Conservation (phyloP, 2,329 filamentous ascomycete genomes). For the Bipolaris gigantea region DNA sequence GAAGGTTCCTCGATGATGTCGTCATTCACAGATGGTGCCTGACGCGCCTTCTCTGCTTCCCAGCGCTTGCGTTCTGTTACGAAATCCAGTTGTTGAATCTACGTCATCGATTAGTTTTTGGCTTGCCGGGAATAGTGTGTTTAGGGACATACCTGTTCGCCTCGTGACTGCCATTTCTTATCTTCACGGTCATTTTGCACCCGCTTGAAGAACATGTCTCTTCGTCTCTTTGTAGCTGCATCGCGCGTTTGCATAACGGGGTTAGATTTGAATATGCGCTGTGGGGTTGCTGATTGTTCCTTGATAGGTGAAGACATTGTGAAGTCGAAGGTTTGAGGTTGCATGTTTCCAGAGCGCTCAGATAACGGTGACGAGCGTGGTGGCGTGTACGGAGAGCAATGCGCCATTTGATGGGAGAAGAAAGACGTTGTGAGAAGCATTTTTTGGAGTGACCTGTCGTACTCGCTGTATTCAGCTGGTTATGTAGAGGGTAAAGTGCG, state of each 20-base stretch:
- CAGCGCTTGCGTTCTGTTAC: slow-evolving; percentile 48
- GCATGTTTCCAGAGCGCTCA: slow-evolving; percentile 47
- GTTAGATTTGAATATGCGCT: slow-evolving; percentile 60
- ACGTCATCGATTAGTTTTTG: slow-evolving; percentile 5
- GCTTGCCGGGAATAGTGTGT: background rate
- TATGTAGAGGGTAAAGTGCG: background rate
- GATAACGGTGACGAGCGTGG: slow-evolving; percentile 50
- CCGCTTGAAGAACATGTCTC: slow-evolving; percentile 69
- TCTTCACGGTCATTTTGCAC: slow-evolving; percentile 51
- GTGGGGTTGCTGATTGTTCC: slow-evolving; percentile 21
- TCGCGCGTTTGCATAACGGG: slow-evolving; percentile 64
- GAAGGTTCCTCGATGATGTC: slow-evolving; percentile 28
- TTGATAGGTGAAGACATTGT: slow-evolving; percentile 30
- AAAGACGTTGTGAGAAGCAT: slow-evolving; percentile 39
- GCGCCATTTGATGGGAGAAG: slow-evolving; percentile 28
- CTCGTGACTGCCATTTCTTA: slow-evolving; percentile 48
- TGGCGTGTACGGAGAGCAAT: slow-evolving; percentile 34
- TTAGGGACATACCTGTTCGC: slow-evolving; percentile 48
- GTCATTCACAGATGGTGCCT: slow-evolving; percentile 42
- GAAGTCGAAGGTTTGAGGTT: slow-evolving; percentile 31
- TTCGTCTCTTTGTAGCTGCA: slow-evolving; percentile 63
- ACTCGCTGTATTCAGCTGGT: background rate
- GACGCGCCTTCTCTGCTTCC: slow-evolving; percentile 48
- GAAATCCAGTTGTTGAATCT: slow-evolving; percentile 55
- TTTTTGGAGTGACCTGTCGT: background rate